phyloP scores from a whole-genome alignment of 1,284 basidiomycete genomes.

The Irpex lacteus region DNA sequence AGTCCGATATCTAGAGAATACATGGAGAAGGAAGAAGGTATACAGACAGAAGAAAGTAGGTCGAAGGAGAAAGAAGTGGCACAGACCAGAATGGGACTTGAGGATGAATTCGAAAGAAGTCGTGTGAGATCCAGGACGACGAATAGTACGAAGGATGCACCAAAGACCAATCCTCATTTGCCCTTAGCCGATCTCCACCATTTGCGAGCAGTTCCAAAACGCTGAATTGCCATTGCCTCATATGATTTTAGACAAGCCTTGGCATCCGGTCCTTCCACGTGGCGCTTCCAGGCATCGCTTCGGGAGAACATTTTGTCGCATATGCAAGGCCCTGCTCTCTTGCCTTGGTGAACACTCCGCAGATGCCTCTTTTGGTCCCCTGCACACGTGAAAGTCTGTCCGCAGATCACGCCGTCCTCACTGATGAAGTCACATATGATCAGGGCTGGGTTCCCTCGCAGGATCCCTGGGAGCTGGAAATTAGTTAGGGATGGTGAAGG shows the following conservation, averaged over 20 bases:
- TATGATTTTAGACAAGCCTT: background rate
- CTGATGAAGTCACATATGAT: background rate
- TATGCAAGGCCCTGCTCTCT: background rate
- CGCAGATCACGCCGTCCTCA: background rate
- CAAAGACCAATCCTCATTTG: background rate
- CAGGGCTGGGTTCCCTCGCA: no score
- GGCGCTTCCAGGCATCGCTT: background rate
- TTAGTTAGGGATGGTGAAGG: no score
- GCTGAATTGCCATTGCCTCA: background rate
- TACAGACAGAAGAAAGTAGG: no score
- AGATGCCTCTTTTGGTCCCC: background rate
- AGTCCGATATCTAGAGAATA: no score
- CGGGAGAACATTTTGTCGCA: background rate
- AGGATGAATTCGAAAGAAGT: no score
- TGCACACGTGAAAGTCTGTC: background rate
- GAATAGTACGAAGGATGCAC: background rate
- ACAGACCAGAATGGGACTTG: no score
- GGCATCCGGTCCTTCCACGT: background rate
- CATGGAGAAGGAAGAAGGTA: no score
- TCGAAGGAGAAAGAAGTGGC: no score
- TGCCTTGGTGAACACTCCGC: background rate
- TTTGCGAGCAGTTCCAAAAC: background rate
- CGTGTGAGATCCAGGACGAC: no score
- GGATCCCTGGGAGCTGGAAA: no score
- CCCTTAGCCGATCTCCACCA: background rate